These are phyloP conservation scores for Dichotomopilus funicola DNA, from an alignment of 2,329 filamentous ascomycete species.

Conservation along the genomic window DNA sequence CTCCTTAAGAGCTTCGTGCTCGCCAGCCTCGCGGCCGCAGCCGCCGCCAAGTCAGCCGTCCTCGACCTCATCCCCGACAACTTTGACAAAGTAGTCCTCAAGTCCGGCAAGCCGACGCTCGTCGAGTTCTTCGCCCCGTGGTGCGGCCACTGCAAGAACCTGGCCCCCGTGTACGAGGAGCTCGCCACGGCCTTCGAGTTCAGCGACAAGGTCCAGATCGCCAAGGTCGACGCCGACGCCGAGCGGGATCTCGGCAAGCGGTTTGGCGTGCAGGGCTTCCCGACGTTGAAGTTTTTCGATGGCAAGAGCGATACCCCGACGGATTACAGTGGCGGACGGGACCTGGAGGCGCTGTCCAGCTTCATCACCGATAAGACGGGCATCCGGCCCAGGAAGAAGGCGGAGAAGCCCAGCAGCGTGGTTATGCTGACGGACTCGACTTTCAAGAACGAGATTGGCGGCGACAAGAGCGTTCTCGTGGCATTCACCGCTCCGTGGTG, in stretches of 20 bases:
- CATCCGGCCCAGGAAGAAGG: slow-evolving; percentile 70
- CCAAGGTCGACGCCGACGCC: slow-evolving; percentile 91
- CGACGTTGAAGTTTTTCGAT: slow-evolving; percentile 96
- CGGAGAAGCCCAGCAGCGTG: slow-evolving; percentile 66
- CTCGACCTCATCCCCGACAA: slow-evolving; percentile 83
- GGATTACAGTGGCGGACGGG: slow-evolving; percentile 82
- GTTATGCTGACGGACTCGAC: slow-evolving; percentile 71
- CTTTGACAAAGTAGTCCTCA: slow-evolving; percentile 83
- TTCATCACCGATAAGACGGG: slow-evolving; percentile 88
- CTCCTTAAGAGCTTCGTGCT: slow-evolving; percentile 55
- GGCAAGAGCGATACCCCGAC: slow-evolving; percentile 80
- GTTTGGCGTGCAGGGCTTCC: slow-evolving; percentile 90
- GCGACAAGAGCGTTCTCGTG: slow-evolving; percentile 84
- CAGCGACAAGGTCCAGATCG: slow-evolving; percentile 71
- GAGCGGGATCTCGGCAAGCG: slow-evolving; percentile 78
- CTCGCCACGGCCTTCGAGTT: slow-evolving; percentile 69
- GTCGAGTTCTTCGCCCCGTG: slow-evolving; percentile 98
- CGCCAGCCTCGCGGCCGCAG: slow-evolving; percentile 47
- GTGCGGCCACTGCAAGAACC: slow-evolving; percentile 98
- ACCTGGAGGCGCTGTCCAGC: slow-evolving; percentile 73
- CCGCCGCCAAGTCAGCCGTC: slow-evolving; percentile 71
- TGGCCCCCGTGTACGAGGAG: slow-evolving; percentile 92
- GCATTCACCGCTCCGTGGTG: slow-evolving; percentile 99
- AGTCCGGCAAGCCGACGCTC: slow-evolving; percentile 89
- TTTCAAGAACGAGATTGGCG: slow-evolving; percentile 72